Evolutionary conservation across 2,329 filamentous ascomycete genomes (phyloP).

Genomic region (Aspergillus awamori): DNA sequence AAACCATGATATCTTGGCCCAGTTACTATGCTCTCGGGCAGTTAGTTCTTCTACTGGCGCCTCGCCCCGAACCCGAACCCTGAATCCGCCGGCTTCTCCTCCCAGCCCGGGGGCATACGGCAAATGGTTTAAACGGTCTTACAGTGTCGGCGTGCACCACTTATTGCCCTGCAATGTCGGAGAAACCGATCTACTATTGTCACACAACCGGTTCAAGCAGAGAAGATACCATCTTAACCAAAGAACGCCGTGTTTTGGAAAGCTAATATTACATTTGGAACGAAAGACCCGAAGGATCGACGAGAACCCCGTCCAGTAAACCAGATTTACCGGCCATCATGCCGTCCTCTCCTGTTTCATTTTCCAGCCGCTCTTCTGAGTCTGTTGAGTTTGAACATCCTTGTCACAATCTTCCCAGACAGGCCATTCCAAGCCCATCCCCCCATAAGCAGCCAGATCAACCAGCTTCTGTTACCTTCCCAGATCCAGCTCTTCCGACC

Average conservation of each 20-base stretch:
- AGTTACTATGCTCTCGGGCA: not conserved
- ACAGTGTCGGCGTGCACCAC: not conserved
- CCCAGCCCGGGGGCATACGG: conserved; percentile 9
- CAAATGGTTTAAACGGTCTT: conserved; percentile 24
- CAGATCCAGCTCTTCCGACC: conserved; percentile 45
- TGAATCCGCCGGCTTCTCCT: not conserved
- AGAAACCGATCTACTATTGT: not conserved
- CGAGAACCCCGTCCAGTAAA: not conserved
- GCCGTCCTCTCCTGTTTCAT: not conserved
- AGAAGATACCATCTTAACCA: not conserved
- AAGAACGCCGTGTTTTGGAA: not conserved
- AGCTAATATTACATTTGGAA: not conserved
- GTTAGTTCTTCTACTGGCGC: not conserved
- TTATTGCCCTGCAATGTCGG: not conserved
- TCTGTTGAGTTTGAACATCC: conserved; percentile 57
- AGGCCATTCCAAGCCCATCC: conserved; percentile 51
- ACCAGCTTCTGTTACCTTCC: conserved; percentile 55
- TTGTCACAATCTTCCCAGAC: conserved; percentile 49
- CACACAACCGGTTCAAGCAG: not conserved
- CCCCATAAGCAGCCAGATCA: conserved; percentile 55
- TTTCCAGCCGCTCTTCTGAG: conserved; percentile 36
- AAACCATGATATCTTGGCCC: not conserved
- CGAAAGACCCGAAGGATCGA: not conserved
- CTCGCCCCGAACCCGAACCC: not conserved
- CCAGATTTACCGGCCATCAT: not conserved